Conservation (phyloP, 805 yeast genomes). For the Blastobotrys chiropterorum region DNA sequence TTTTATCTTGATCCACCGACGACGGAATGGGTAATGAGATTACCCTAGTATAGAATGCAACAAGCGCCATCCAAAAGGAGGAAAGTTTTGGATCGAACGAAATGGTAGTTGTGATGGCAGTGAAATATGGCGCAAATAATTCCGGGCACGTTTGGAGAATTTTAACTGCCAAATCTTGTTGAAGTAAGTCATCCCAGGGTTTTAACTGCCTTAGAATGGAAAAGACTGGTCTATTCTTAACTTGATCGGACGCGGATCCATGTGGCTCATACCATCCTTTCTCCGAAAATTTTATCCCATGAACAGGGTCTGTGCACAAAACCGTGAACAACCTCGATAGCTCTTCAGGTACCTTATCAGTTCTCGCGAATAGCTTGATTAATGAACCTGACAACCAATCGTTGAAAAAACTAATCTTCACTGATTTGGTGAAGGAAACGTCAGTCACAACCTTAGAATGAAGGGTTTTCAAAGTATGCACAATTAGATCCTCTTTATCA, state of each 20-base stretch:
- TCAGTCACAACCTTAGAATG: conserved; percentile 52
- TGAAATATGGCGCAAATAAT: conserved; percentile 59
- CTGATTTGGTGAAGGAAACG: conserved; percentile 50
- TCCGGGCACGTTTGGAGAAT: conserved; percentile 58
- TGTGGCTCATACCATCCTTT: conserved; percentile 27
- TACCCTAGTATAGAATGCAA: conserved; percentile 53
- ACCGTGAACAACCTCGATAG: conserved; percentile 42
- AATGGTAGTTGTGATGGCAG: conserved; percentile 17
- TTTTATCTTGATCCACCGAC: conserved; percentile 14
- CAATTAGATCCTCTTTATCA: conserved; percentile 45
- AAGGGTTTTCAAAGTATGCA: conserved; percentile 41
- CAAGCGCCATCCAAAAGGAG: conserved; percentile 77
- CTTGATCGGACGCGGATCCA: conserved; percentile 14
- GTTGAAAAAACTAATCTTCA: conserved; percentile 70
- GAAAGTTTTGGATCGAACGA: conserved; percentile 73
- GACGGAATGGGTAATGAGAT: conserved; percentile 52
- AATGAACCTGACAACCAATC: conserved; percentile 64
- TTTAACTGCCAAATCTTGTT: conserved; percentile 46
- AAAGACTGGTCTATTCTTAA: conserved; percentile 63
- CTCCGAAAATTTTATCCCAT: conserved; percentile 30
- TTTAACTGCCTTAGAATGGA: conserved; percentile 58
- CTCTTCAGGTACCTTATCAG: conserved; percentile 24
- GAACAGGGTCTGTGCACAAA: conserved; percentile 40
- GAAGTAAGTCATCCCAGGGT: conserved; percentile 73
- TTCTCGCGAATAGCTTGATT: conserved; percentile 44